Evolutionary conservation across 805 yeast species (phyloP).

Genomic region (Priceomyces medius): DNA sequence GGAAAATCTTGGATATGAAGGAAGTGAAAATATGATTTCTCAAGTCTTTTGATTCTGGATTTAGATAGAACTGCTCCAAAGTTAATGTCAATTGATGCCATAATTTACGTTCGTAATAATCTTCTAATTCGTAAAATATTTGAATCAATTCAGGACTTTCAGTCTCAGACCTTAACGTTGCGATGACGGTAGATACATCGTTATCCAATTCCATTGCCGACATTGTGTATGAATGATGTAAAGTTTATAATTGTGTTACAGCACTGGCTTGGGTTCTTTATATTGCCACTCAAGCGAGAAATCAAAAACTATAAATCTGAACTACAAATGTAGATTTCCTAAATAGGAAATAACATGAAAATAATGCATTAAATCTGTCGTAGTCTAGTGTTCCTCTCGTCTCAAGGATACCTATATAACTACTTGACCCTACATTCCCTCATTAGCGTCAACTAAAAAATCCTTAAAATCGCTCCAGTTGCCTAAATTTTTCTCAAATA

Average conservation of each 20-base stretch:
- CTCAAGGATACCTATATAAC: neutral
- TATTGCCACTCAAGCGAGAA: constrained; percentile 5
- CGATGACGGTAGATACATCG: constrained; percentile 47
- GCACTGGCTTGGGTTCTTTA: neutral
- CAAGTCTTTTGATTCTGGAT: constrained; percentile 50
- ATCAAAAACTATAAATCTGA: neutral
- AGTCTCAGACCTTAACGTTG: constrained; percentile 62
- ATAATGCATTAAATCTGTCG: neutral
- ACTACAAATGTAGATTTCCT: constrained; percentile 1
- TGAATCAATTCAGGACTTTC: constrained; percentile 60
- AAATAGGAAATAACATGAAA: constrained; percentile 1
- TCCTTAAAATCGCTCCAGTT: constrained; percentile 36
- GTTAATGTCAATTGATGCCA: constrained; percentile 91
- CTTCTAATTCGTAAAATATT: constrained; percentile 70
- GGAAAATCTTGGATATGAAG: constrained; percentile 65
- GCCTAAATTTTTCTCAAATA: constrained; percentile 30
- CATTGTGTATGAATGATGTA: constrained; percentile 10
- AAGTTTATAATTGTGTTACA: neutral
- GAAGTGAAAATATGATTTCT: constrained; percentile 67
- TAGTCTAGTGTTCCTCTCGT: neutral
- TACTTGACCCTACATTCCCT: neutral
- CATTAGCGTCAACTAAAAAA: constrained; percentile 5
- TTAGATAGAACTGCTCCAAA: constrained; percentile 59
- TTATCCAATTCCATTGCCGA: constrained; percentile 41
- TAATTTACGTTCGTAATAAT: constrained; percentile 79